phyloP scores from a whole-genome alignment of 345 rosid genomes.

The Camelina sativa region DNA sequence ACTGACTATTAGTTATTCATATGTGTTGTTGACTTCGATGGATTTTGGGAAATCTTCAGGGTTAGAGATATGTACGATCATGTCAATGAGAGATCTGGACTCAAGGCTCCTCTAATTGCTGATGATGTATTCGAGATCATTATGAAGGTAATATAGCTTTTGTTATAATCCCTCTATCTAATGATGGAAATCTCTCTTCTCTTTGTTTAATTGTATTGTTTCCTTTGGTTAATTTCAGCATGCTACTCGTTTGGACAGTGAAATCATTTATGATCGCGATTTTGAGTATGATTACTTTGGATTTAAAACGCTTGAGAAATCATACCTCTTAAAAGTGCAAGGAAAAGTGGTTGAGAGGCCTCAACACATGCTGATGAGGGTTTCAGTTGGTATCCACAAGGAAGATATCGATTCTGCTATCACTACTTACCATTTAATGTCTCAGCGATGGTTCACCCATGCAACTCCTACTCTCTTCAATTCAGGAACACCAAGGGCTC shows the following conservation, averaged over 20 bases:
- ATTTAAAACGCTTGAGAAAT: conserved; percentile 90
- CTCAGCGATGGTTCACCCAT: conserved; percentile 95
- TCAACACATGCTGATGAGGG: conserved; percentile 97
- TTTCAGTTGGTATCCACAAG: conserved; percentile 83
- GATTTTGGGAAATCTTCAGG: conserved; percentile 49
- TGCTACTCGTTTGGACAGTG: conserved; percentile 83
- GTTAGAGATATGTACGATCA: conserved; percentile 76
- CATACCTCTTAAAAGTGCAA: conserved; percentile 82
- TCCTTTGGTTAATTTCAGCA: conserved; percentile 46
- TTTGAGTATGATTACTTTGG: conserved; percentile 94
- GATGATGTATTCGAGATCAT: conserved; percentile 89
- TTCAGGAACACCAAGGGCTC: conserved; percentile 89
- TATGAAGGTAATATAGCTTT: conserved; percentile 56
- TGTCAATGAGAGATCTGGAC: conserved; percentile 72
- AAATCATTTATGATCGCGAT: conserved; percentile 84
- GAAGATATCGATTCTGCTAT: conserved; percentile 74
- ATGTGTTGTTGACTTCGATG: neutral
- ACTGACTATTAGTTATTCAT: neutral
- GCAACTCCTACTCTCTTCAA: conserved; percentile 95
- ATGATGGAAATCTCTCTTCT: neutral
- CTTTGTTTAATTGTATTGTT: conserved; percentile 16
- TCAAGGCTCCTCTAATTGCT: conserved; percentile 75
- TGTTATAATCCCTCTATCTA: neutral
- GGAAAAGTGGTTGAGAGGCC: conserved; percentile 88
- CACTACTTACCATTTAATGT: conserved; percentile 85